These are phyloP conservation scores for Carex littledalei DNA, from an alignment of 176 grass and related monocot genomes.

Conservation along the genomic window DNA sequence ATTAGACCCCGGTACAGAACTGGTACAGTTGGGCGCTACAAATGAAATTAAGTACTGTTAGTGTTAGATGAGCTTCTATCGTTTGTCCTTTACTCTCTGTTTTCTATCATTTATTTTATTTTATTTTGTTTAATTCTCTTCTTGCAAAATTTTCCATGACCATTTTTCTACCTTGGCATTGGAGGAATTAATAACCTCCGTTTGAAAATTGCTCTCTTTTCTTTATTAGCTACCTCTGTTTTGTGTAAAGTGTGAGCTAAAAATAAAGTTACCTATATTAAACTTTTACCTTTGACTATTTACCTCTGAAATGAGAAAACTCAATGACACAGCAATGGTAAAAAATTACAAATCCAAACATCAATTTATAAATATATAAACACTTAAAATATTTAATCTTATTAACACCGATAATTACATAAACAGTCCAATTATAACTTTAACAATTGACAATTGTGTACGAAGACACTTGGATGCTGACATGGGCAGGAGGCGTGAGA, in stretches of 20 bases:
- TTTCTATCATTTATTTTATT: conserved; percentile 1
- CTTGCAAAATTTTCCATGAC: not conserved
- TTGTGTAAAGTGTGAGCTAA: not conserved
- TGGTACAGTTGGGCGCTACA: not conserved
- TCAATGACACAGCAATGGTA: no score
- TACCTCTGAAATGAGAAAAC: not conserved
- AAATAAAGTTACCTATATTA: not conserved
- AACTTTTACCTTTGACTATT: no score
- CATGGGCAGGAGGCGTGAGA: no score
- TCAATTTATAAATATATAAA: no score
- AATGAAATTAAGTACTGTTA: conserved; percentile 19
- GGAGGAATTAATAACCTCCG: not conserved
- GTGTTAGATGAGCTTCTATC: not conserved
- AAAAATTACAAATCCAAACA: no score
- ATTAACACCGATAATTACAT: no score
- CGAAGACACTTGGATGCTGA: no score
- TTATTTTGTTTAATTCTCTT: not conserved
- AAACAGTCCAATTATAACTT: no score
- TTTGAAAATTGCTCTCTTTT: not conserved
- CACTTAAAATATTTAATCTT: no score
- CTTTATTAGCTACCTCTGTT: no score
- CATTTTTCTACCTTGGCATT: not conserved
- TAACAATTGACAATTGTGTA: no score
- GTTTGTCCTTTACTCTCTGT: conserved; percentile 13
- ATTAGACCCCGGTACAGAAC: conserved; percentile 4